A percentile compares a stretch with the other conserved stretches of the same genome.
These are phyloP conservation scores for Daldinia caldariorum DNA, from an alignment of 495 filamentous ascomycete species.

Conservation along the genomic window DNA sequence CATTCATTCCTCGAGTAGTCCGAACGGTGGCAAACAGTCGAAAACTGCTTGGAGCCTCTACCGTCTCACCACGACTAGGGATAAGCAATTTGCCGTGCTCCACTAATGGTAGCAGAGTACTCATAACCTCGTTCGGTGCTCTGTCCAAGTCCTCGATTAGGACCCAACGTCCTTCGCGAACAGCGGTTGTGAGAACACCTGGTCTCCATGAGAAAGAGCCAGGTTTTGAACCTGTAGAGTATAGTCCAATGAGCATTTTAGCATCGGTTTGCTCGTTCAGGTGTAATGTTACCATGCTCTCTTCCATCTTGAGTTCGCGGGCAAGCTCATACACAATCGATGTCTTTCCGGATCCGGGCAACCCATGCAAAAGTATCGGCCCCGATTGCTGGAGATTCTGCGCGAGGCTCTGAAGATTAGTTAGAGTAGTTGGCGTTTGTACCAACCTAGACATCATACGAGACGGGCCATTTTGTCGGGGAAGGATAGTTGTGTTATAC, in stretches of 20 bases:
- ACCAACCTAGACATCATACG: slow-evolving; percentile 66
- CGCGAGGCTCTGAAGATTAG: slow-evolving; percentile 76
- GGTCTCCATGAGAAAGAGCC: slow-evolving; percentile 92
- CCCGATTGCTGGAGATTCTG: slow-evolving; percentile 67
- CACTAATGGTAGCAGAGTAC: slow-evolving; percentile 87
- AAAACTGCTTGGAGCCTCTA: slow-evolving; percentile 84
- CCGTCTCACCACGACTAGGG: slow-evolving; percentile 83
- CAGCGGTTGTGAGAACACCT: slow-evolving; percentile 93
- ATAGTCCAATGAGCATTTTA: slow-evolving; percentile 92
- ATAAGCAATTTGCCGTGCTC: slow-evolving; percentile 88
- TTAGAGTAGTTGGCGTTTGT: slow-evolving; percentile 72
- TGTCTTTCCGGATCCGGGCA: slow-evolving; percentile 91
- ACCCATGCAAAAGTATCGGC: slow-evolving; percentile 82
- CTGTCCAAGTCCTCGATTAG: slow-evolving; percentile 96
- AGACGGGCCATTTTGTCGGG: slow-evolving; percentile 65
- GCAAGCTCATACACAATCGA: slow-evolving; percentile 85
- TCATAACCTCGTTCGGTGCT: slow-evolving; percentile 94
- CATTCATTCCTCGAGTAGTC: slow-evolving; percentile 74
- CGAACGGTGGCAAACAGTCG: slow-evolving; percentile 91
- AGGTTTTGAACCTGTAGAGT: slow-evolving; percentile 82
- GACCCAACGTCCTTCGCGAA: slow-evolving; percentile 93
- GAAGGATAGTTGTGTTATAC: slow-evolving; percentile 72
- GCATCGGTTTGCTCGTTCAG: slow-evolving; percentile 98
- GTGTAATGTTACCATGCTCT: slow-evolving; percentile 87
- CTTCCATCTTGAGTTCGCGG: slow-evolving; percentile 73